These are phyloP conservation scores for Phytomonas serpens DNA, from an alignment of 208 protist genomes.

Conservation along the genomic window DNA sequence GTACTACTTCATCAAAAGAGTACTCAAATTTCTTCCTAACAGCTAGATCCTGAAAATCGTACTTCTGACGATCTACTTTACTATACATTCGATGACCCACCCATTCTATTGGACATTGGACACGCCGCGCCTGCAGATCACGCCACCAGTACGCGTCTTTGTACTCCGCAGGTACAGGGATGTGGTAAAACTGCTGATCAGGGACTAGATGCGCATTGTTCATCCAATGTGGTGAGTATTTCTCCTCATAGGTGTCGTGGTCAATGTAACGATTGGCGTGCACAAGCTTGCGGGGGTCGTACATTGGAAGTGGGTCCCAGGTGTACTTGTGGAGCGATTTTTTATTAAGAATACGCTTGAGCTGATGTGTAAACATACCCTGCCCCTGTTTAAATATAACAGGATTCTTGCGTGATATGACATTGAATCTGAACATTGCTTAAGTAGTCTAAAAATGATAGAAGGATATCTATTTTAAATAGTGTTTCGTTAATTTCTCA, in stretches of 20 bases:
- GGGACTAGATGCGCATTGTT: constrained; percentile 63
- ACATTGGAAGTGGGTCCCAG: constrained; percentile 89
- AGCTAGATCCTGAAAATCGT: constrained; percentile 86
- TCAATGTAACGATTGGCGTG: constrained; percentile 73
- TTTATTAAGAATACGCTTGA: constrained; percentile 88
- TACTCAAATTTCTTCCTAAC: constrained; percentile 87
- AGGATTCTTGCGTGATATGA: constrained; percentile 62
- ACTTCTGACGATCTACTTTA: constrained; percentile 46
- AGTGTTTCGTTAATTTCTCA: not conserved
- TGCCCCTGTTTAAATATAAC: constrained; percentile 87
- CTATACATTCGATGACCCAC: constrained; percentile 80
- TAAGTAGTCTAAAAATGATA: constrained; percentile 8
- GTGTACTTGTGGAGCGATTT: constrained; percentile 82
- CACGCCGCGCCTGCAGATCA: constrained; percentile 80
- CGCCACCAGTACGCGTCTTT: constrained; percentile 92
- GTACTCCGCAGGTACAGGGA: constrained; percentile 79
- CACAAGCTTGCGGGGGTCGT: constrained; percentile 79
- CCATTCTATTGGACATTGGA: constrained; percentile 88
- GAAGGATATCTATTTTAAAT: constrained; percentile 5
- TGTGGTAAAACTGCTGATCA: constrained; percentile 72
- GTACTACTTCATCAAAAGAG: constrained; percentile 65
- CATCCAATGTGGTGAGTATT: constrained; percentile 74
- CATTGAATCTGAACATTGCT: constrained; percentile 46
- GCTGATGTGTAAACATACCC: constrained; percentile 88
- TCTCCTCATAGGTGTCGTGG: constrained; percentile 78